Evolutionary conservation across 495 filamentous ascomycete species (phyloP).

Genomic region (Choiromyces venosus): DNA sequence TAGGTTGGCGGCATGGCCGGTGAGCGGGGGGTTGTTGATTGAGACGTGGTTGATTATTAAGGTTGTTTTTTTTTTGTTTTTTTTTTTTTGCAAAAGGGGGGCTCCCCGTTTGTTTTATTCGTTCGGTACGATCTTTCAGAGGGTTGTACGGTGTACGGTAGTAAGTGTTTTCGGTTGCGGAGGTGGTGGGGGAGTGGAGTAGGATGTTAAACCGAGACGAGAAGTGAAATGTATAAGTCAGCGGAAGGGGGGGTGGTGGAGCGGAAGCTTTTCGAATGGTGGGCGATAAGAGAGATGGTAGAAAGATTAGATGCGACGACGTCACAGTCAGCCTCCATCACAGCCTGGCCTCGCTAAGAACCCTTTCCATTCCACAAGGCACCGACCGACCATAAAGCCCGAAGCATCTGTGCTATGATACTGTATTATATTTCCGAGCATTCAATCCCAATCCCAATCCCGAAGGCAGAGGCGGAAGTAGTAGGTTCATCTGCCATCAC

Average conservation of each 20-base stretch:
- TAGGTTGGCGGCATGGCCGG: conserved; percentile 33
- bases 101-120: background rate
- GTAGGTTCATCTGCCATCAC: background rate
- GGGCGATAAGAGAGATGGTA: background rate
- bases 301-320: conserved; percentile 3
- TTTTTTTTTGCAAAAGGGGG: background rate
- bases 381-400: background rate
- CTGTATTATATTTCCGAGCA: background rate
- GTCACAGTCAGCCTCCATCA: background rate
- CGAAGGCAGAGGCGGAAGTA: background rate
- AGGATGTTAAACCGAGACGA: background rate
- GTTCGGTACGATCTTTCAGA: background rate
- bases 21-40: background rate
- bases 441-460: background rate
- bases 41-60: conserved; percentile 4
- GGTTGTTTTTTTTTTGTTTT: background rate
- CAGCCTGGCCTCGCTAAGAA: background rate
- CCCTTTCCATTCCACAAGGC: too few relatives aligned
- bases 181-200: background rate
- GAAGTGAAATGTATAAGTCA: background rate
- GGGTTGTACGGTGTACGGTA: background rate
- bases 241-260: background rate
- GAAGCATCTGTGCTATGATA: background rate
- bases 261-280: background rate
- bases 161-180: background rate